These are phyloP conservation scores for Nemania sp. DNA, from an alignment of 2,329 filamentous ascomycete species.

Conservation along the genomic window DNA sequence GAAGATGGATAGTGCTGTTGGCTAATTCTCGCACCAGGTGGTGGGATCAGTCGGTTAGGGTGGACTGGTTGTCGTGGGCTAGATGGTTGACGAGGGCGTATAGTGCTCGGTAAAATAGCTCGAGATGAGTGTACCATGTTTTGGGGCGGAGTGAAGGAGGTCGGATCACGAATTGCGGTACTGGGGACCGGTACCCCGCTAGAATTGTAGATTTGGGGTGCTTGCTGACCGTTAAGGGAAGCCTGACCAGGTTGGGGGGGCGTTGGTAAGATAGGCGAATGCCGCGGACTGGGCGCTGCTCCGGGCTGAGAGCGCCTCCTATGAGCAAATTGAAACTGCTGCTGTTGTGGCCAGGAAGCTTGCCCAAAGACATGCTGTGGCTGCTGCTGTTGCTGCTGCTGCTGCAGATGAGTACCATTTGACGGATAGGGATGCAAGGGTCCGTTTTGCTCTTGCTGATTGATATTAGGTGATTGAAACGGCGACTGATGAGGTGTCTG, in stretches of 20 bases:
- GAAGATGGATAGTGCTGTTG: conserved; percentile 46
- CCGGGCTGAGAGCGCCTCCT: conserved; percentile 15
- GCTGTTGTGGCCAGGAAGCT: conserved; percentile 3
- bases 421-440: conserved; percentile 1
- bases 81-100: background rate
- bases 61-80: conserved; percentile 2
- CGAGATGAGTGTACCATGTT: conserved; percentile 1
- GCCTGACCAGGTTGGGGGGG: background rate
- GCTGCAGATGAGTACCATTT: conserved; percentile 5
- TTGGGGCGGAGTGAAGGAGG: background rate
- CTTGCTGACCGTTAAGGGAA: background rate
- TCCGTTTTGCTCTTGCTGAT: conserved; percentile 19
- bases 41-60: conserved; percentile 31
- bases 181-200: background rate
- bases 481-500: too few relatives aligned
- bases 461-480: background rate
- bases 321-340: conserved; percentile 9
- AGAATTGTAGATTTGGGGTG: conserved; percentile 14
- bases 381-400: conserved; percentile 12
- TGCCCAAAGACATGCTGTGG: conserved; percentile 9
- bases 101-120: too few relatives aligned
- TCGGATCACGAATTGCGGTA: background rate
- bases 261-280: conserved; percentile 9
- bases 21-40: conserved; percentile 27
- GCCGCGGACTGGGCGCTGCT: conserved; percentile 9